These are phyloP conservation scores for Irpex sp. DNA, from an alignment of 1,284 basidiomycete species.

Conservation along the genomic window DNA sequence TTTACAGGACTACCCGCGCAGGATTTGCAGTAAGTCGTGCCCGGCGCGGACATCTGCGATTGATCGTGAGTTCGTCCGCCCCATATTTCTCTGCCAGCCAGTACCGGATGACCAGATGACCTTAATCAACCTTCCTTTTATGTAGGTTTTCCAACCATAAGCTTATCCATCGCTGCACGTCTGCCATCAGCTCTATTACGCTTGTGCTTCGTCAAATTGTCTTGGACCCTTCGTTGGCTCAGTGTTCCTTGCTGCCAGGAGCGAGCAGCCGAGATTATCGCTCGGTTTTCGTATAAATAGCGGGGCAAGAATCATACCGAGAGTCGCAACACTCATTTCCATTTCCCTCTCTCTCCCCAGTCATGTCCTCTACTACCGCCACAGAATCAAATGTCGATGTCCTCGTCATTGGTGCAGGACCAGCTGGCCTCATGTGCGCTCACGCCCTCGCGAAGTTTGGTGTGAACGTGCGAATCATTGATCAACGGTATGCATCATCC, in stretches of 20 bases:
- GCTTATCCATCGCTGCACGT: not conserved
- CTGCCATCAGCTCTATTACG: not conserved
- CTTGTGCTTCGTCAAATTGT: not conserved
- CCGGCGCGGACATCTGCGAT: not conserved
- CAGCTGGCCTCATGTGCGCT: constrained; percentile 31
- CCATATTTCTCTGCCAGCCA: not conserved
- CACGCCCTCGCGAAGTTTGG: constrained; percentile 26
- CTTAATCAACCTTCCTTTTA: not conserved
- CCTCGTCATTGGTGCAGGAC: constrained; percentile 32
- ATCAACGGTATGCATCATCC: constrained; percentile 12
- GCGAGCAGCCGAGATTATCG: not conserved
- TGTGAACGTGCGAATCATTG: constrained; percentile 26
- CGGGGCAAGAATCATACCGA: not conserved
- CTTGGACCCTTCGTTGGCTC: not conserved
- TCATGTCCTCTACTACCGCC: constrained; percentile 4
- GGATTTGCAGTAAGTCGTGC: not conserved
- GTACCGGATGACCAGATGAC: not conserved
- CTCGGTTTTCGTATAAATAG: not conserved
- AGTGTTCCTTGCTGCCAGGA: not conserved
- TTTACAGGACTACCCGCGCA: not conserved
- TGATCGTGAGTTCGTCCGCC: not conserved
- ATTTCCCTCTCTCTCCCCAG: not conserved
- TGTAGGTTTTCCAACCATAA: not conserved
- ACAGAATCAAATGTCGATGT: constrained; percentile 25
- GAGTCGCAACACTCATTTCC: not conserved